These are phyloP conservation scores for Pseudogymnoascus sp. DNA, from an alignment of 2,329 filamentous ascomycete species.

Conservation along the genomic window DNA sequence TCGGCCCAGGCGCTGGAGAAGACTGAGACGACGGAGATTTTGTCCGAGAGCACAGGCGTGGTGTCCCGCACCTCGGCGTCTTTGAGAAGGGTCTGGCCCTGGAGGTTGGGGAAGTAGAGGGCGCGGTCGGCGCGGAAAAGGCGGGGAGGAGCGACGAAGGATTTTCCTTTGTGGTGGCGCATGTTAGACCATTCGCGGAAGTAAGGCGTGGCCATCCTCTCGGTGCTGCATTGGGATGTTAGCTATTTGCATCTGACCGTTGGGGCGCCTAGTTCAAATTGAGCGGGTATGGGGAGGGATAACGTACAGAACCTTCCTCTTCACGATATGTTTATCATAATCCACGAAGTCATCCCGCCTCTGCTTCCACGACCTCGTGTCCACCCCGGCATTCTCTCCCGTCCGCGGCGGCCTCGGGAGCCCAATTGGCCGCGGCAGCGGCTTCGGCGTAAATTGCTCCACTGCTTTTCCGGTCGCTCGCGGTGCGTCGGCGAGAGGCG, in stretches of 20 bases:
- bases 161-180: slow-evolving; percentile 76
- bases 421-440: slow-evolving; percentile 69
- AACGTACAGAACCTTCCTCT: slow-evolving; percentile 63
- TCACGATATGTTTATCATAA: slow-evolving; percentile 73
- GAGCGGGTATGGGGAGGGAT: not conserved
- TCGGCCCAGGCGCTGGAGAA: slow-evolving; percentile 84
- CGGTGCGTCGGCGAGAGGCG: slow-evolving; percentile 48
- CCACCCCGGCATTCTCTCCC: slow-evolving; percentile 76
- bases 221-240: slow-evolving; percentile 43
- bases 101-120: slow-evolving; percentile 89
- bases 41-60: slow-evolving; percentile 64
- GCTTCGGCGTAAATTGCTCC: slow-evolving; percentile 49
- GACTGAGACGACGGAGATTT: slow-evolving; percentile 68
- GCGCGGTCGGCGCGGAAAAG: slow-evolving; percentile 75
- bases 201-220: slow-evolving; percentile 76
- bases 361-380: slow-evolving; percentile 57
- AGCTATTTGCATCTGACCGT: not conserved
- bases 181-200: slow-evolving; percentile 94
- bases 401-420: slow-evolving; percentile 62
- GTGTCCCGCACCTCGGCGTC: slow-evolving; percentile 53
- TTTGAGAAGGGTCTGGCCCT: slow-evolving; percentile 65
- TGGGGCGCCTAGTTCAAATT: not conserved
- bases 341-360: slow-evolving; percentile 72
- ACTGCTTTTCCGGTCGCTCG: slow-evolving; percentile 49
- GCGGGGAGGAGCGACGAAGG: slow-evolving; percentile 76